Evolutionary conservation across 768 basidiomycete genomes (phyloP), one percentile per base, ranked within the genome.

Genomic region (Tylopilus subfusipes): DNA sequence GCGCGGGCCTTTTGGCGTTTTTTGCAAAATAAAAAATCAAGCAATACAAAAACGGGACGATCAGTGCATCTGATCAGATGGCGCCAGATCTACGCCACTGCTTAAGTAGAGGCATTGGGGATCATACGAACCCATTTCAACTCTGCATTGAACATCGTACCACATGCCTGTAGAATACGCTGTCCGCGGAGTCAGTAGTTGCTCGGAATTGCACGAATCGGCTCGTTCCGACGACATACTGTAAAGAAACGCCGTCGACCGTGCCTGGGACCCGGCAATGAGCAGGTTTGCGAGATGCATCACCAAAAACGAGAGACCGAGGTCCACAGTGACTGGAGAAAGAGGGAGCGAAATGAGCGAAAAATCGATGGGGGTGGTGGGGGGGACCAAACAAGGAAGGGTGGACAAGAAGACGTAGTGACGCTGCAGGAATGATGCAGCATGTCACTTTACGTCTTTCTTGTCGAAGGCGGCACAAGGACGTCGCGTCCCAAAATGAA

Each of bases 401-500:
- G 48, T 59, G 54, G 44, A 24, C 46, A 63, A 61, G n/a, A n/a
- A n/a, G 60, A 55, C 63, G 47, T 53, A 61, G 47, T 44, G 45
- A 48, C 57, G 42, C 27, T 45, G 34, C 49, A 54, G 52, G 49
- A 63, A 56, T 68, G 59, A 66, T 63, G 63, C 53, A 42, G 52
- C 58, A 42, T 56, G 65, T 52, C 50, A 51, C 31, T 63, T 68
- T 68, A 68, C 67, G 67, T 69, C 56, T 57, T 47, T 27, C 36
- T 33, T 47, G 49, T 50, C 52, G 51, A 45, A 55, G 47, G 56
- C 59, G 58, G 53, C 54, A 55, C 40, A 42, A 57, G 22, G 40
- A 46, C 48, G 38, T 31, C 33, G 39, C 42, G 16, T 39, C 48
- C 42, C 25, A 53, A 55, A 59, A 53, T 50, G 50, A 56, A 57